Conservation (phyloP, 2,329 filamentous ascomycete species). For the Botrytis paeoniae region DNA sequence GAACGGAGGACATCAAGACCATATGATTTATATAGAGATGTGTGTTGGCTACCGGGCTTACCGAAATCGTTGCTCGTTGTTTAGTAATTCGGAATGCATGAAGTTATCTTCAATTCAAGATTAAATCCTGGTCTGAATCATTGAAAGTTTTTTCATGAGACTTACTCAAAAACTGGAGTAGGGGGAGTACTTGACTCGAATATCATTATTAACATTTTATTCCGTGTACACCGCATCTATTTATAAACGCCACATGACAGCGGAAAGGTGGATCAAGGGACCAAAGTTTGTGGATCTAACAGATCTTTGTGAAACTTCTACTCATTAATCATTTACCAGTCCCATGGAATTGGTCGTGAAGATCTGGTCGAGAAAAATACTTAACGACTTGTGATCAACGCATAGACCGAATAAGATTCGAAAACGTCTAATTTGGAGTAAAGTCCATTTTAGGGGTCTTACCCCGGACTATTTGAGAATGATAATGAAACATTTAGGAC, state of each 20-base stretch:
- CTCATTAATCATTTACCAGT: neutral
- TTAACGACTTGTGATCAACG: neutral
- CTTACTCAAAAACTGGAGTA: neutral
- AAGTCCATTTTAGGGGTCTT: neutral
- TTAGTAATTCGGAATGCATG: neutral
- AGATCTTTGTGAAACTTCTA: neutral
- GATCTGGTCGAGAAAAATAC: neutral
- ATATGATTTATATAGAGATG: neutral
- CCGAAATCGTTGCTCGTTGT: neutral
- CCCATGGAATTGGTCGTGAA: neutral
- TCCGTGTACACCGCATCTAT: neutral
- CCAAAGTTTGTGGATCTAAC: neutral
- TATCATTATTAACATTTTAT: neutral
- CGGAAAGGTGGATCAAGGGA: conserved; percentile 3
- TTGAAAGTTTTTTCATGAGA: neutral
- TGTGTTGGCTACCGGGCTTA: neutral
- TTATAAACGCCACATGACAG: neutral
- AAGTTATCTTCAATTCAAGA: neutral
- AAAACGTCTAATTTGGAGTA: neutral
- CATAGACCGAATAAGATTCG: neutral
- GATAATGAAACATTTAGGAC: neutral
- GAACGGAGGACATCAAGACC: neutral
- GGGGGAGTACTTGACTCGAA: neutral
- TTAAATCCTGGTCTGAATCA: neutral
- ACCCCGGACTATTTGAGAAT: neutral